A percentile compares a stretch with the other conserved stretches of the same genome.
phyloP scores from a whole-genome alignment of 345 rosid species.

The Aquilaria sinensis region DNA sequence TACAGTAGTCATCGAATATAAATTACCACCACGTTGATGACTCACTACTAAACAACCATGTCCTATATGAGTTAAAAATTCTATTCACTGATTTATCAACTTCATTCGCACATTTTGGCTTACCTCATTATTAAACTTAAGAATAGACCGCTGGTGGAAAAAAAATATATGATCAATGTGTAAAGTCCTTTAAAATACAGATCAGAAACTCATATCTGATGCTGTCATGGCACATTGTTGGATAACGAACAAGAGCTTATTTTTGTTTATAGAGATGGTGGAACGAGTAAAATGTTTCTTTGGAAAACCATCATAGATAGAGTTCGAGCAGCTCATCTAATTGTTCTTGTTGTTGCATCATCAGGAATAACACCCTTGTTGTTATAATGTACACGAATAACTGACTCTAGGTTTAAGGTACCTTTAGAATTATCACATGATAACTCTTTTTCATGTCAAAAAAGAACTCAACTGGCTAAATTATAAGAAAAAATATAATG shows the following conservation, averaged over 20 bases:
- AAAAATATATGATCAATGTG: too few species aligned
- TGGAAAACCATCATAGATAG: not conserved
- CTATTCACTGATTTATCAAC: too few species aligned
- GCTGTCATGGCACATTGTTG: not conserved
- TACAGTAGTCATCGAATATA: too few species aligned
- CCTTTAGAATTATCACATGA: not conserved
- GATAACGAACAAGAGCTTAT: too few species aligned
- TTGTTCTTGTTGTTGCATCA: not conserved
- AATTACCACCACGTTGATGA: too few species aligned
- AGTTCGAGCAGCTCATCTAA: not conserved
- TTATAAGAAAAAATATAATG: not conserved
- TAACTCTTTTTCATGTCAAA: not conserved
- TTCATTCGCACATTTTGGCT: too few species aligned
- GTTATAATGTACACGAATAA: not conserved
- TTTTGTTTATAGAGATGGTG: not conserved
- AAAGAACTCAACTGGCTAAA: not conserved
- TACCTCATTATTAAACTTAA: too few species aligned
- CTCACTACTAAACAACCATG: too few species aligned
- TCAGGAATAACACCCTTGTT: not conserved
- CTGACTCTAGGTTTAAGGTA: not conserved
- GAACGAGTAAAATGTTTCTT: slow-evolving; percentile 1
- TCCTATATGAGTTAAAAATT: too few species aligned
- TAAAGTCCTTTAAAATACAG: too few species aligned
- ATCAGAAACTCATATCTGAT: not conserved
- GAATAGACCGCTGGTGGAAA: too few species aligned